Evolutionary conservation across 2,329 filamentous ascomycete species (phyloP), one percentile per base, ranked within the genome.

Genomic region (Alternaria hordeiaustralica): DNA sequence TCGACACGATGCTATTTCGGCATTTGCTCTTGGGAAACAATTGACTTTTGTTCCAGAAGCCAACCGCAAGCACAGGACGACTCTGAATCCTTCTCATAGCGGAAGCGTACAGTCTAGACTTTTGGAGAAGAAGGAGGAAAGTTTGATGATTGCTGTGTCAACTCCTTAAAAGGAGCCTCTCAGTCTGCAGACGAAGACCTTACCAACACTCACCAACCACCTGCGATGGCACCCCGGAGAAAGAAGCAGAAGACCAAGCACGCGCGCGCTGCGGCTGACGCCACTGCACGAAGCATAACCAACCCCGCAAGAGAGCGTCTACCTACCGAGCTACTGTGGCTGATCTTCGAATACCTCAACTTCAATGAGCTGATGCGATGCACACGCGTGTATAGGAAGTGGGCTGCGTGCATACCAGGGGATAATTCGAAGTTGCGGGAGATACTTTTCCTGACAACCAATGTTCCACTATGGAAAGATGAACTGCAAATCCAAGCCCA

Each of bases 141-240:
- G 23, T 28, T 49, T 18, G 46, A 11, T 21, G 3, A 7, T 49
- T 12, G 46, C 23, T 28, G 11, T 25, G 44, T 46, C 20, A 13
- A 25, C 3, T 8, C 13, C 0, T 15, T 25, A 9, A 23, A 47
- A n/a, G n/a, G 23, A 3, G 13, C 11, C 10, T 47, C 8, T 25
- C 3, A 3, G 21, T 3, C 6, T 3, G 23, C 12, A 0, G 2
- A 3, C 3, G 13, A 25, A 11, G 13, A 26, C 3, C 23, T 10
- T 25, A 3, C 45, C 21, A 47, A 25, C 15, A 47, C 9, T 3
- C 3, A 26, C 3, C 45, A 47, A 47, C 13, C 23, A 23, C 44
- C 12, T 46, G 6, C 23, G 2, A 46, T 46, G 45, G 21, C 23
- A 47, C 45, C 13, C 20, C 23, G 15, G 25, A 47, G 25, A 36